Evolutionary conservation across 2,329 filamentous ascomycete genomes (phyloP).

Genomic region (Sclerotiophoma versabilis): DNA sequence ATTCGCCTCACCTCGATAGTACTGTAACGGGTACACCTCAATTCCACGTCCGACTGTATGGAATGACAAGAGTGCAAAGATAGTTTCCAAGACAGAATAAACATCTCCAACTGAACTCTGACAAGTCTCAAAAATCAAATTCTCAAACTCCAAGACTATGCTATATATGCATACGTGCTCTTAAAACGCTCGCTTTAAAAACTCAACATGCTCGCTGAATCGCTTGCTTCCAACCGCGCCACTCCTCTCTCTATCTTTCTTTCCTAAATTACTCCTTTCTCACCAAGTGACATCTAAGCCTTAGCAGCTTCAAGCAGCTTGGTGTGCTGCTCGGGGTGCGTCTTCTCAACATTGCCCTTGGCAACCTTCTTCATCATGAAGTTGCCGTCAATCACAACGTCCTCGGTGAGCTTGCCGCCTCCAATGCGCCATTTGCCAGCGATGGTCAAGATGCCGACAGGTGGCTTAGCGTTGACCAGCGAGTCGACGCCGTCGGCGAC

Average conservation of each 20-base stretch:
- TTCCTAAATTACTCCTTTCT: no score
- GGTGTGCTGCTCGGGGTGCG: constrained; percentile 48
- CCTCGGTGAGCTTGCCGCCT: constrained; percentile 43
- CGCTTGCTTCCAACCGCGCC: no score
- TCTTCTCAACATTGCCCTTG: constrained; percentile 51
- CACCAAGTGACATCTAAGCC: no score
- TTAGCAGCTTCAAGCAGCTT: constrained; percentile 42
- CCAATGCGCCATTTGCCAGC: constrained; percentile 49
- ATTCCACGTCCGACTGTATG: no score
- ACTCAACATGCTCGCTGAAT: constrained; percentile 3
- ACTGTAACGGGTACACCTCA: no score
- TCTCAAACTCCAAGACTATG: constrained; percentile 5
- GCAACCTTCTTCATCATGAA: constrained; percentile 54
- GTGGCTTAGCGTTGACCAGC: constrained; percentile 50
- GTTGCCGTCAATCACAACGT: constrained; percentile 52
- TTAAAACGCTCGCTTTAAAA: constrained; percentile 3
- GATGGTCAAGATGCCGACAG: constrained; percentile 49
- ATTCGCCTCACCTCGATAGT: no score
- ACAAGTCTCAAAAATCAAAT: background rate
- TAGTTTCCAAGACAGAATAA: no score
- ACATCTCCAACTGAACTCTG: background rate
- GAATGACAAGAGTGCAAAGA: no score
- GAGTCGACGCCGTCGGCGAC: constrained; percentile 43
- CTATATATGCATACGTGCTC: background rate
- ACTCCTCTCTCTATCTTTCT: no score